phyloP scores from a whole-genome alignment of 768 basidiomycete genomes.

The Pleurotus salmoneostramineus region DNA sequence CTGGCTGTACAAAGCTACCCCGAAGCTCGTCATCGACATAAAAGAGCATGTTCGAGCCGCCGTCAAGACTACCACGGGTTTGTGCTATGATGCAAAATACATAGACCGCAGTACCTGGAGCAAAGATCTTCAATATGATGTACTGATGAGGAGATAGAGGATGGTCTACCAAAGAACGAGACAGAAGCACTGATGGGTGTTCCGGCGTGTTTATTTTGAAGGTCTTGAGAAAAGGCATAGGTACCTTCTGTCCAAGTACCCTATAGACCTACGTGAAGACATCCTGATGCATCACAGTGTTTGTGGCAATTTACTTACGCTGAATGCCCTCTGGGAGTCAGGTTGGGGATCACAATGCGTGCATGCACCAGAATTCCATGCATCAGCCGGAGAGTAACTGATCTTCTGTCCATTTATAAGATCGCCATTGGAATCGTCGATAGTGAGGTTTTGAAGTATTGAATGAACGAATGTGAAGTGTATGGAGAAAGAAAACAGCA shows the following conservation, averaged over 20 bases:
- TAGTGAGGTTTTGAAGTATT: slow-evolving; percentile 30
- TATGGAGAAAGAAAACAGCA: not conserved
- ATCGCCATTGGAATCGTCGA: slow-evolving; percentile 36
- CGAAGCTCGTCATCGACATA: slow-evolving; percentile 25
- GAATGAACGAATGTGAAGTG: not conserved
- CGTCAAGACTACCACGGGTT: slow-evolving; percentile 18
- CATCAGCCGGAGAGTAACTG: slow-evolving; percentile 25
- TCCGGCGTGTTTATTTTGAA: not conserved
- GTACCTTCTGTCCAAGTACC: slow-evolving; percentile 7
- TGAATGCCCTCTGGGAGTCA: slow-evolving; percentile 12
- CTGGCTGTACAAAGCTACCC: slow-evolving; percentile 17
- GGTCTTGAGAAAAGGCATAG: not conserved
- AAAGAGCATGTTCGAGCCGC: slow-evolving; percentile 28
- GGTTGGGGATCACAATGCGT: slow-evolving; percentile 20
- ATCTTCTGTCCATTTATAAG: slow-evolving; percentile 23
- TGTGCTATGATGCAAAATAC: slow-evolving; percentile 34
- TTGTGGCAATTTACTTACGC: slow-evolving; percentile 4
- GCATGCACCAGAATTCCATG: slow-evolving; percentile 27
- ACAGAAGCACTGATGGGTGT: slow-evolving; percentile 21
- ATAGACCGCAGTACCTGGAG: slow-evolving; percentile 37
- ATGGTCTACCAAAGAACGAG: slow-evolving; percentile 28
- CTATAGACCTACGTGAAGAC: not conserved
- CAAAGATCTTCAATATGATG: slow-evolving; percentile 1
- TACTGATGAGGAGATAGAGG: not conserved
- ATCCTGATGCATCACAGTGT: not conserved